Percentiles rank a stretch among this genome's conserved stretches.
Evolutionary conservation across 805 yeast species (phyloP).

Genomic region (Barnettozyma wickerhamii): DNA sequence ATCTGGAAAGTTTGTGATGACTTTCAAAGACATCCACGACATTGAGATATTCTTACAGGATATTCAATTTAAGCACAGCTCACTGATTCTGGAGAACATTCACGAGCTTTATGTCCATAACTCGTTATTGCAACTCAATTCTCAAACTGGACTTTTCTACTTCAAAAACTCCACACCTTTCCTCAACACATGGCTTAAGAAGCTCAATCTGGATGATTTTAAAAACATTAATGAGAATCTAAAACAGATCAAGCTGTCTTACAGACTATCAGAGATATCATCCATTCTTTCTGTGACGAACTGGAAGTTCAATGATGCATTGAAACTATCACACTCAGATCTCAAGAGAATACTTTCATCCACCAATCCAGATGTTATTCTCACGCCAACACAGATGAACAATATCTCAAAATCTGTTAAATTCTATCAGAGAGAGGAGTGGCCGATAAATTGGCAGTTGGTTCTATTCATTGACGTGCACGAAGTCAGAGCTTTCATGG

Average conservation of each 20-base stretch:
- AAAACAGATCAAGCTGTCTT: slow-evolving; percentile 15
- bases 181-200: slow-evolving; percentile 19
- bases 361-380: background rate
- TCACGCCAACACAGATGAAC: background rate
- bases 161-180: slow-evolving; percentile 42
- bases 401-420: slow-evolving; percentile 21
- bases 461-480: slow-evolving; percentile 27
- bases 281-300: slow-evolving; percentile 59
- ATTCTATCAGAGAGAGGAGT: slow-evolving; percentile 30
- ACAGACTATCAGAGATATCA: slow-evolving; percentile 39
- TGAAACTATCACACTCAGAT: slow-evolving; percentile 48
- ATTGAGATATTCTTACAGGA: slow-evolving; percentile 35
- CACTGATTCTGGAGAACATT: slow-evolving; percentile 30
- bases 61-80: slow-evolving; percentile 38
- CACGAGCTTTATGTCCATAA: slow-evolving; percentile 26
- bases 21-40: slow-evolving; percentile 28
- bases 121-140: slow-evolving; percentile 27
- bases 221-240: slow-evolving; percentile 21
- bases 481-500: slow-evolving; percentile 29
- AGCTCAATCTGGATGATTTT: slow-evolving; percentile 24
- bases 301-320: slow-evolving; percentile 59
- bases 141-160: slow-evolving; percentile 34
- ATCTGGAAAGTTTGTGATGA: slow-evolving; percentile 43
- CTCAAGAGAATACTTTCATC: slow-evolving; percentile 26
- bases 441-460: slow-evolving; percentile 38